Conservation (phyloP, 108 stramenopile genomes). For the Nitzschia sp. region DNA sequence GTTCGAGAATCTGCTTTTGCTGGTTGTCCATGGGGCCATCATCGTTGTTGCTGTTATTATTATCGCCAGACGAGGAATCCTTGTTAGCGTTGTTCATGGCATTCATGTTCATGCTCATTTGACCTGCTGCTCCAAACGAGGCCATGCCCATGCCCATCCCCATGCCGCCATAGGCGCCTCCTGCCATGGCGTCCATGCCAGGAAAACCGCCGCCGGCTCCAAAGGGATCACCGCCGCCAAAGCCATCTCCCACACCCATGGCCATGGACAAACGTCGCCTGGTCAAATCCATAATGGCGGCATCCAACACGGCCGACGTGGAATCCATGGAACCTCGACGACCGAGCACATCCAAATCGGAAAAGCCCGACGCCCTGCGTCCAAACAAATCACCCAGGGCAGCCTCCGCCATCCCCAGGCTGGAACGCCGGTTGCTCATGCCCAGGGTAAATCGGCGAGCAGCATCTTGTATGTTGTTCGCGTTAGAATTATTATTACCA, state of each 20-base stretch:
- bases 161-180: background rate
- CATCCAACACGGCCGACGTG: conserved; percentile 58
- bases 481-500: background rate
- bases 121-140: background rate
- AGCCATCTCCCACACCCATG: conserved; percentile 15
- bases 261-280: conserved; percentile 52
- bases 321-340: conserved; percentile 49
- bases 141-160: background rate
- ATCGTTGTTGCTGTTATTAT: background rate
- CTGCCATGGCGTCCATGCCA: background rate
- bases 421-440: conserved; percentile 22
- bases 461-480: background rate
- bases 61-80: background rate
- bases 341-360: conserved; percentile 16
- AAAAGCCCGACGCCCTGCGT: conserved; percentile 16
- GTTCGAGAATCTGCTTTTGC: conserved; percentile 51
- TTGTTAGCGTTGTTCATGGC: no score
- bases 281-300: conserved; percentile 56
- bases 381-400: conserved; percentile 20
- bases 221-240: background rate
- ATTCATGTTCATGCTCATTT: no score
- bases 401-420: conserved; percentile 28
- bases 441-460: background rate
- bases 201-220: background rate
- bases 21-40: background rate